Percentiles rank a stretch among this genome's conserved stretches.
These are phyloP conservation scores for Yueomyces sp. DNA, from an alignment of 805 yeast species.

Conservation along the genomic window DNA sequence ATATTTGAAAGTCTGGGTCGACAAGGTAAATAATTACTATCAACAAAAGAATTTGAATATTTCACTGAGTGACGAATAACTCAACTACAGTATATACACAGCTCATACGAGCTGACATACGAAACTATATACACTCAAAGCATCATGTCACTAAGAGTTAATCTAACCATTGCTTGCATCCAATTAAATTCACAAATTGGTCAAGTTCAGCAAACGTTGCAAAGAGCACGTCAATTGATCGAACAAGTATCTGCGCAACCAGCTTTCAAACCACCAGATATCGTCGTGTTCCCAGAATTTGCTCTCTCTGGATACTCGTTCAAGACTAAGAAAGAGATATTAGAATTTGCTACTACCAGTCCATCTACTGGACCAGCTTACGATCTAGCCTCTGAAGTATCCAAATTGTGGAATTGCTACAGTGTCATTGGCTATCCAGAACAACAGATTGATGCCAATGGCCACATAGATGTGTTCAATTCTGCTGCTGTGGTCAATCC, in stretches of 20 bases:
- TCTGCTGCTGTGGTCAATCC: constrained; percentile 56
- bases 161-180: not conserved
- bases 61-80: too few relatives aligned
- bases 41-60: too few relatives aligned
- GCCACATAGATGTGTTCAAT: constrained; percentile 36
- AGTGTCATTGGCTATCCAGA: constrained; percentile 83
- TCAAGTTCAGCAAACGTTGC: not conserved
- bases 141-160: not conserved
- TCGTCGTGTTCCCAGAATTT: not conserved
- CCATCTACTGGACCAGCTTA: constrained; percentile 31
- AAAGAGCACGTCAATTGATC: too few relatives aligned
- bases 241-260: not conserved
- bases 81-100: too few relatives aligned
- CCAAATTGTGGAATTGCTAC: constrained; percentile 40
- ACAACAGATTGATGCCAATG: constrained; percentile 5
- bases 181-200: not conserved
- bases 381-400: constrained; percentile 42
- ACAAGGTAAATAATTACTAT: too few relatives aligned
- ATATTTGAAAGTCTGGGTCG: too few relatives aligned
- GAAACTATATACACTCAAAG: too few relatives aligned
- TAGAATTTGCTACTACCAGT: too few relatives aligned
- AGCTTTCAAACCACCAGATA: not conserved
- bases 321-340: too few relatives aligned
- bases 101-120: too few relatives aligned
- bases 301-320: not conserved